Evolutionary conservation across 169 alveolate species (phyloP), one percentile per base, ranked within the genome.

Genomic region (Plasmodium reichenowi): DNA sequence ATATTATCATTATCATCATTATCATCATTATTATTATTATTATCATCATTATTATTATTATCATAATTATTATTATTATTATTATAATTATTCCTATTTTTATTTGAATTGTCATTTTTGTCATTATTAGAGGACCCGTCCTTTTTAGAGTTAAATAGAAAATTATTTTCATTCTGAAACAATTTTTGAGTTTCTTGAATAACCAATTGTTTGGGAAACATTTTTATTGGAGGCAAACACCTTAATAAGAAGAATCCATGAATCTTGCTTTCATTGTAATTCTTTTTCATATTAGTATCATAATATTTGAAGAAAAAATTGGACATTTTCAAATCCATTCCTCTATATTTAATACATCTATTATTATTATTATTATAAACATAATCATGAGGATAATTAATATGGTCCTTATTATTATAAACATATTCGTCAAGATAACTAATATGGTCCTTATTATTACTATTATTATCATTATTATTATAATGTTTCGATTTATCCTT

Each of bases 201-300:
- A 50, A 83, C 71, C 52, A 83, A 58, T 20, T 83, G 91, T 24
- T 70, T 59, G 9, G 91, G 91, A 72, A 83, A 67, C 86, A 71
- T 32, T 63, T 83, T 83, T 20, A 83, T 83, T 4, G 91, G 86
- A 12, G 91, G 91, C 32, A 83, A 67, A 62, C 91, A 83, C 15
- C 74, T 83, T 32, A 83, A 74, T n/a, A 83, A 32, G 48, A 83
- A 83, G 32, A 48, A 70, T 4, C 85, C 91, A 24, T 83, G 86
- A 20, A 83, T 68, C 63, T 83, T 83, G 20, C 86, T 71, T 56
- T 83, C 86, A 8, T 56, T 58, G 20, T 83, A 83, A 70, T 71
- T 83, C 24, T 62, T 71, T 32, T 58, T 70, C 8, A 59, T 66
- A 83, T 22, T 70, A 38, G 73, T 12, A 26, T 83, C 86, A 43